These are phyloP conservation scores for Diaporthe sp. DNA, from an alignment of 2,329 filamentous ascomycete genomes.

Conservation along the genomic window DNA sequence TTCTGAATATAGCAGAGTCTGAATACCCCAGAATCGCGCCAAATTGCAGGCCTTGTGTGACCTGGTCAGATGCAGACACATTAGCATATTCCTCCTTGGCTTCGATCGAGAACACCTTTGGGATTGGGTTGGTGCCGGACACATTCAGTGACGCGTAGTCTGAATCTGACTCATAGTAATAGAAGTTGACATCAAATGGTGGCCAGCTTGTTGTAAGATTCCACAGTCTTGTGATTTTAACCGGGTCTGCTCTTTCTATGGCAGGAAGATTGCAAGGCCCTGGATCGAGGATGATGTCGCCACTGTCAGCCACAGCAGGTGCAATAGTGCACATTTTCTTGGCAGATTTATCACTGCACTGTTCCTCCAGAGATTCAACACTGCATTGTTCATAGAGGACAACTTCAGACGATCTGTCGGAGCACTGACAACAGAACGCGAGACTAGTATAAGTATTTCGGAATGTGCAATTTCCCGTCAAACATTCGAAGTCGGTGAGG, in stretches of 20 bases:
- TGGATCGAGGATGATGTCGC: neutral
- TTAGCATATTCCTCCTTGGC: accelerated
- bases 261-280: neutral
- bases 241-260: too few relatives aligned
- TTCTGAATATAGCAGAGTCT: neutral
- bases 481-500: constrained; percentile 19
- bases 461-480: constrained; percentile 34
- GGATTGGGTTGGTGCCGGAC: too few relatives aligned
- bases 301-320: neutral
- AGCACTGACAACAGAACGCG: constrained; percentile 11
- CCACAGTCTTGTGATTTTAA: neutral
- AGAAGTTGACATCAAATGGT: neutral
- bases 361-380: too few relatives aligned
- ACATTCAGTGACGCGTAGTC: too few relatives aligned
- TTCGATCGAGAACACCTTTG: neutral
- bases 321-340: too few relatives aligned
- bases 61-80: too few relatives aligned
- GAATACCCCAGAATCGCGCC: neutral
- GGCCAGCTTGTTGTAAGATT: neutral
- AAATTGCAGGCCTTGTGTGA: neutral
- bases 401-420: constrained; percentile 7
- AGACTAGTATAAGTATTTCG: neutral
- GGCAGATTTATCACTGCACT: too few relatives aligned
- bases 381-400: neutral
- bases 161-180: too few relatives aligned